These are phyloP conservation scores for Entrophospora sp. DNA, from an alignment of 192 early-diverging fungal species.

Conservation along the genomic window DNA sequence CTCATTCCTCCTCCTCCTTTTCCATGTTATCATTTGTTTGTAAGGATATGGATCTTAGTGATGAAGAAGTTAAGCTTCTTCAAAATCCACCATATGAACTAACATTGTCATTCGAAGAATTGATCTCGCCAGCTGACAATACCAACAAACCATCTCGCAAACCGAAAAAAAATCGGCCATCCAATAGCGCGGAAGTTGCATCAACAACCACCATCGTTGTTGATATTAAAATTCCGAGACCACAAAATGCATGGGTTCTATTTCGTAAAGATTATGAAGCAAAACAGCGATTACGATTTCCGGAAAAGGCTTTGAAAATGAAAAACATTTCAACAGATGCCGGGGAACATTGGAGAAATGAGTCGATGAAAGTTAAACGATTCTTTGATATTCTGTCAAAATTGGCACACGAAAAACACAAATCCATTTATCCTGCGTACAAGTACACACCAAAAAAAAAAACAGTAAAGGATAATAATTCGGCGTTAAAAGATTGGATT, in stretches of 20 bases:
- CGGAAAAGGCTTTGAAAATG: background rate
- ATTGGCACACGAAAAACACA: slow-evolving; percentile 8
- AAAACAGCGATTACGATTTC: background rate
- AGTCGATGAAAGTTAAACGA: slow-evolving; percentile 2
- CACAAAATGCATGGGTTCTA: slow-evolving; percentile 17
- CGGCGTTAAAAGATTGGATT: background rate
- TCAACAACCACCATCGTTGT: background rate
- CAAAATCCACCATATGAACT: slow-evolving; percentile 7
- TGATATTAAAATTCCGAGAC: background rate
- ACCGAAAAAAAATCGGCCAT: too few relatives aligned
- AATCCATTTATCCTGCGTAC: slow-evolving; percentile 5
- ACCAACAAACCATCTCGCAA: background rate
- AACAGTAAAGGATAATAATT: background rate
- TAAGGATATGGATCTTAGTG: too few relatives aligned
- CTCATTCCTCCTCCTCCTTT: too few relatives aligned
- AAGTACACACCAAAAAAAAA: slow-evolving; percentile 10
- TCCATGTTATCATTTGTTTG: too few relatives aligned
- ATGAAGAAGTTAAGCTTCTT: background rate
- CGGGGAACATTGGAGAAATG: background rate
- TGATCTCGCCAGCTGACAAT: background rate
- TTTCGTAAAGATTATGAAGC: slow-evolving; percentile 19
- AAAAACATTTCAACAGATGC: slow-evolving; percentile 1
- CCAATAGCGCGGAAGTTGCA: too few relatives aligned
- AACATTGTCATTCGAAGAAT: background rate
- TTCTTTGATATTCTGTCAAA: slow-evolving; percentile 5